Base-by-base conservation (phyloP, 2,329 filamentous ascomycete genomes). In the Didymella sp. region DNA sequence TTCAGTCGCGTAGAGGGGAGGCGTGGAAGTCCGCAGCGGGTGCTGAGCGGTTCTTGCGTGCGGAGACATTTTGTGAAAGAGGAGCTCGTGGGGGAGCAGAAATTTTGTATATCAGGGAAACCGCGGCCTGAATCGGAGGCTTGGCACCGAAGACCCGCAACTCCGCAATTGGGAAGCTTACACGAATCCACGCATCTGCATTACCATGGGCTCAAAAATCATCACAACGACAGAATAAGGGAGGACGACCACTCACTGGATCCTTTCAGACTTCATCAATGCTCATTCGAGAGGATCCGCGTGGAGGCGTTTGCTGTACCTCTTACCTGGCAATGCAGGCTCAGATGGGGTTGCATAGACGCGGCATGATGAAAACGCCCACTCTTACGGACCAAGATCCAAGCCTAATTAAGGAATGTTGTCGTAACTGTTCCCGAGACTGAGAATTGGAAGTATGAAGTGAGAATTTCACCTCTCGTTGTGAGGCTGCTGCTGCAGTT, bases 1-100 rank as follows among this genome's bases (percentile, higher is more conserved):
- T 37, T 19, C 21, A 11, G 50, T 31, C 6, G n/a, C 21, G 46
- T 21, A 17, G 22, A 24, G 24, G 44, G 51, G 46, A 53, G 52
- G 37, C 28, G 58, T 46, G 50, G 44, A 42, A 33, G 59, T 51
- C 45, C 33, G 60, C 47, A 47, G 59, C 60, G 55, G 49, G 47
- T 51, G 46, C 46, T 51, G 57, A 56, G 51, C 56, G 49, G 55
- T 52, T 58, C 53, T 42, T 56, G 62, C 62, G 63, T 63, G 44
- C 46, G 51, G 63, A 60, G 55, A 67, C 67, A 70, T 70, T 67
- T 69, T 67, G 62, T 65, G 63, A 61, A 70, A 66, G 63, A 57
- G 48, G 60, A 54, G 56, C 54, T 60, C 64, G 62, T 66, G 63
- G 63, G 30, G 59, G 59, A 63, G 52, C 54, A 57, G 45, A 58